A percentile compares a stretch with the other conserved stretches of the same genome.
phyloP scores from a whole-genome alignment of 352 stramenopile genomes.

The Pythium volutum region DNA sequence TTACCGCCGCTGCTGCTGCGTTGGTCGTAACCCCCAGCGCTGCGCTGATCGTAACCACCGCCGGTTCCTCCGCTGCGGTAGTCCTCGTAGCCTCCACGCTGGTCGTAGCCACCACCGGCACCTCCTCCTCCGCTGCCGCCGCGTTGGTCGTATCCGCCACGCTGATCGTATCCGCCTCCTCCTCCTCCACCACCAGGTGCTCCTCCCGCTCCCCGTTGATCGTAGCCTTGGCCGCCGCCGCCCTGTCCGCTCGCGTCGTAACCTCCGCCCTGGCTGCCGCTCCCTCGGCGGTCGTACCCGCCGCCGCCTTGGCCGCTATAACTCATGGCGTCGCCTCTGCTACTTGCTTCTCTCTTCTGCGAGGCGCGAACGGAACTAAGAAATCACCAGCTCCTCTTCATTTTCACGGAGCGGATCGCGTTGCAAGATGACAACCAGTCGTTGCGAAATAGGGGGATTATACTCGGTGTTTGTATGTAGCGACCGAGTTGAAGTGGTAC shows the following conservation, averaged over 20 bases:
- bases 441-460: constrained; percentile 16
- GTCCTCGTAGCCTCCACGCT: constrained; percentile 11
- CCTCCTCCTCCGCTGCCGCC: constrained; percentile 6
- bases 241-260: constrained; percentile 4
- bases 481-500: constrained; percentile 17
- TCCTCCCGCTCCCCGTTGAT: constrained; percentile 2
- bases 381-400: constrained; percentile 9
- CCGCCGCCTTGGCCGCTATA: constrained; percentile 33
- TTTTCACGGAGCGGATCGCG: constrained; percentile 1
- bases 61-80: constrained; percentile 26
- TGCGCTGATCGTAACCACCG: constrained; percentile 23
- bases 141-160: constrained; percentile 19
- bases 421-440: constrained; percentile 4
- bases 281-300: constrained; percentile 29
- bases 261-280: constrained; percentile 12
- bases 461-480: constrained; percentile 4
- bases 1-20: constrained; percentile 17
- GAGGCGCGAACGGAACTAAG: background rate
- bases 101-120: constrained; percentile 20
- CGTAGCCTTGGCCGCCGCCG: constrained; percentile 12
- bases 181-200: constrained; percentile 9
- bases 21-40: constrained; percentile 22
- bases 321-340: constrained; percentile 35
- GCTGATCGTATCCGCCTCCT: constrained; percentile 33
- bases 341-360: background rate